A percentile compares a stretch with the other conserved stretches of the same genome.
Evolutionary conservation across 2,329 filamentous ascomycete genomes (phyloP).

Genomic region (Talaromyces funiculosus): DNA sequence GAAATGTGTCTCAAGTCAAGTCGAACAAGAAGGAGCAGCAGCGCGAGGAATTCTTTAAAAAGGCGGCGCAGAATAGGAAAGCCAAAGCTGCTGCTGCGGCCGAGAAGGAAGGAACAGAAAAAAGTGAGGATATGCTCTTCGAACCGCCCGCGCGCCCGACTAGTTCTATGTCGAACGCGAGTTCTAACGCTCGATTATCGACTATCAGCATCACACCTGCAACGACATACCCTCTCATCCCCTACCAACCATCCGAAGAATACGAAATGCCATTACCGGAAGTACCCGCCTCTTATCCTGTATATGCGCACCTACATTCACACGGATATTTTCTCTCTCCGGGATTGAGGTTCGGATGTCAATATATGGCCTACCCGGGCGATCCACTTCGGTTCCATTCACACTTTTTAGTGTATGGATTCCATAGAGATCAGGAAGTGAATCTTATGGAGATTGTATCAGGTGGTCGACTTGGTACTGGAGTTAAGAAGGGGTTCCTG

Average conservation of each 20-base stretch:
- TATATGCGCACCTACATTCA: conserved; percentile 75
- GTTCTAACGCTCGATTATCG: conserved; percentile 14
- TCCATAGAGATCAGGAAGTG: conserved; percentile 83
- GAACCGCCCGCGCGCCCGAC: conserved; percentile 13
- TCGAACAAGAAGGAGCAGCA: conserved; percentile 45
- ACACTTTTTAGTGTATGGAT: conserved; percentile 81
- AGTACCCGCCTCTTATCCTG: conserved; percentile 56
- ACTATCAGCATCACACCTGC: conserved; percentile 44
- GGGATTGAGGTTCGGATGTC: conserved; percentile 86
- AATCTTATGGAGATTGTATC: conserved; percentile 78
- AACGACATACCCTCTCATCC: conserved; percentile 45
- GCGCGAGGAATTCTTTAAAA: conserved; percentile 47
- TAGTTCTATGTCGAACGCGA: conserved; percentile 11
- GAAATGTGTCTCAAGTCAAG: conserved; percentile 44
- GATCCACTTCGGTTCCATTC: conserved; percentile 93
- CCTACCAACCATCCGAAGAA: conserved; percentile 24
- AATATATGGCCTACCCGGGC: conserved; percentile 91
- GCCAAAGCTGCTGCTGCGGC: conserved; percentile 12
- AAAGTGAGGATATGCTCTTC: conserved; percentile 23
- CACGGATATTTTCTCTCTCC: conserved; percentile 83
- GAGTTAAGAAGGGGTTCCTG: conserved; percentile 92
- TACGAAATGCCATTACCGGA: conserved; percentile 27
- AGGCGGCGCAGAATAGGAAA: conserved; percentile 35
- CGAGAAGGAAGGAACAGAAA: conserved; percentile 11
- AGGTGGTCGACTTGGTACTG: conserved; percentile 81